Evolutionary conservation across 2,329 filamentous ascomycete genomes (phyloP).

Genomic region (Dactylonectria estremocensis): DNA sequence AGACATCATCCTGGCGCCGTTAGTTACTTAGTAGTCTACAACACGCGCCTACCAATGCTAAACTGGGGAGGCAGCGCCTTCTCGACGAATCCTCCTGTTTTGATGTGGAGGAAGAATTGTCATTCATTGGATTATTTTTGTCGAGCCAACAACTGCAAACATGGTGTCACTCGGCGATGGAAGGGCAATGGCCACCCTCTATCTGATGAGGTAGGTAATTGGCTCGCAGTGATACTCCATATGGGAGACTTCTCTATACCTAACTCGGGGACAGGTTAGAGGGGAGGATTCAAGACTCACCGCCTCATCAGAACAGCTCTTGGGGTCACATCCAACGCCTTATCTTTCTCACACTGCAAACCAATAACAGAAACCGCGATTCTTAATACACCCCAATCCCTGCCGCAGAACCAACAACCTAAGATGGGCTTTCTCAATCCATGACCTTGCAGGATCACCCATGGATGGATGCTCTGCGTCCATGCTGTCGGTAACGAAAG

Average conservation of each 20-base stretch:
- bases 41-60: constrained; percentile 14
- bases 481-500: constrained; percentile 22
- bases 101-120: neutral
- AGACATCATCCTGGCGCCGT: constrained; percentile 7
- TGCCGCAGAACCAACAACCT: neutral
- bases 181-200: too few species aligned
- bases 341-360: neutral
- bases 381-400: neutral
- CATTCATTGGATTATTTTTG: neutral
- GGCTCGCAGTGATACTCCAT: neutral
- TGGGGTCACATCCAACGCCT: neutral
- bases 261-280: neutral
- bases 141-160: constrained; percentile 2
- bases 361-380: neutral
- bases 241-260: neutral
- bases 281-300: neutral
- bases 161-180: neutral
- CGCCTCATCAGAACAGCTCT: neutral
- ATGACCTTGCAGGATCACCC: neutral
- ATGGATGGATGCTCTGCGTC: constrained; percentile 4
- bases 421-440: neutral
- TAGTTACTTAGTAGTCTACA: neutral
- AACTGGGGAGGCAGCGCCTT: constrained; percentile 8
- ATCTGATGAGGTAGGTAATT: neutral
- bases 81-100: constrained; percentile 14